Conservation (phyloP, 2,329 filamentous ascomycete genomes). For the Bipolaris bicolor region DNA sequence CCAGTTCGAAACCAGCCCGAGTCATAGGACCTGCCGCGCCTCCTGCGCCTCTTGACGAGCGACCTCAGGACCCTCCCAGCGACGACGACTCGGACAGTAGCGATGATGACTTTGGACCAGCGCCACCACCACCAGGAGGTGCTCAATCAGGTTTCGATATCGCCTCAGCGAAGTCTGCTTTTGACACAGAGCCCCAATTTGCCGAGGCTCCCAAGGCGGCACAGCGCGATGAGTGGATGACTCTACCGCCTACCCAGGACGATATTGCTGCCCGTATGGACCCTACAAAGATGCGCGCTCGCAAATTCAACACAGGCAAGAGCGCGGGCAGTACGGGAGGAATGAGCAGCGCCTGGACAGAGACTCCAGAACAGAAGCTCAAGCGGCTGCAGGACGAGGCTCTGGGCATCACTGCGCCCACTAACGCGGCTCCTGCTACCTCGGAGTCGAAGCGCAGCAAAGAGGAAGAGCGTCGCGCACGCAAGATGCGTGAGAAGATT, state of each 20-base stretch:
- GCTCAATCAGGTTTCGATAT: slow-evolving; percentile 20
- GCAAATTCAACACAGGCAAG: slow-evolving; percentile 80
- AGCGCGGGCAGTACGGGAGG: slow-evolving; percentile 57
- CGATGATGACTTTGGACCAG: slow-evolving; percentile 56
- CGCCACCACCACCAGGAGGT: slow-evolving; percentile 47
- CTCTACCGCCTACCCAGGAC: slow-evolving; percentile 57
- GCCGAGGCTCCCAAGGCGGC: slow-evolving; percentile 51
- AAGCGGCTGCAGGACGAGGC: slow-evolving; percentile 81
- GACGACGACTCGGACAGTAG: slow-evolving; percentile 46
- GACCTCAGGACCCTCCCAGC: slow-evolving; percentile 49
- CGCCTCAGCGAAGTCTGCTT: slow-evolving; percentile 30
- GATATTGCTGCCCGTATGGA: slow-evolving; percentile 68
- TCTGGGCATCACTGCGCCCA: slow-evolving; percentile 68
- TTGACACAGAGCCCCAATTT: slow-evolving; percentile 43
- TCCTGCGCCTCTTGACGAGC: slow-evolving; percentile 56
- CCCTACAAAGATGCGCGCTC: slow-evolving; percentile 80
- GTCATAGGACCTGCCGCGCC: slow-evolving; percentile 62
- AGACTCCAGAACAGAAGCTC: slow-evolving; percentile 87
- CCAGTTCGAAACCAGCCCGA: slow-evolving; percentile 48
- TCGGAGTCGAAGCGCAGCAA: slow-evolving; percentile 44
- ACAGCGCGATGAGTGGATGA: slow-evolving; percentile 74
- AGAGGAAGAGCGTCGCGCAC: slow-evolving; percentile 54
- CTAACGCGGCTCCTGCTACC: slow-evolving; percentile 31
- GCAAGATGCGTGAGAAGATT: slow-evolving; percentile 63
- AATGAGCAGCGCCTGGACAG: slow-evolving; percentile 78